Conservation (phyloP, 805 yeast species). For the Millerozyma acaciae region DNA sequence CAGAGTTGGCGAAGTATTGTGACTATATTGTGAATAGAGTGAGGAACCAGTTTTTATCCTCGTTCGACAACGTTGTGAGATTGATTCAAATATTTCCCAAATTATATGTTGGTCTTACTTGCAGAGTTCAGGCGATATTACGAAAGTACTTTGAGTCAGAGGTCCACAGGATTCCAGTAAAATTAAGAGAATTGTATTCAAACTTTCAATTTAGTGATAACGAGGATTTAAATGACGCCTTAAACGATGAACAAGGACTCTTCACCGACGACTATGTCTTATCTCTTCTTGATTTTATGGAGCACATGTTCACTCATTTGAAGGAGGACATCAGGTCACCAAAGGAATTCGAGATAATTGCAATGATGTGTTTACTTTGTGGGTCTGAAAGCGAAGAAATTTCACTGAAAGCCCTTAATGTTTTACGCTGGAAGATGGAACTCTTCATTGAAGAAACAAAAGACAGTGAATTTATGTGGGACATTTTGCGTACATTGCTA, state of each 20-base stretch:
- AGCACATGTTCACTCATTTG: conserved; percentile 27
- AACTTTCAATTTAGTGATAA: background rate
- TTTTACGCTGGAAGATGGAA: conserved; percentile 53
- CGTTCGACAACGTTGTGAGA: conserved; percentile 10
- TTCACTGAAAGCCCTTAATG: conserved; percentile 32
- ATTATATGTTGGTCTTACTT: conserved; percentile 12
- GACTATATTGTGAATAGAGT: conserved; percentile 1
- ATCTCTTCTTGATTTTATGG: conserved; percentile 33
- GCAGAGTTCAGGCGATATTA: conserved; percentile 4
- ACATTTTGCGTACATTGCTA: conserved; percentile 35
- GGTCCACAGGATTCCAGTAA: conserved; percentile 17
- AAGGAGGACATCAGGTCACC: conserved; percentile 3
- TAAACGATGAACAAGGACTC: conserved; percentile 4
- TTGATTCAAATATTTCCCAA: conserved; percentile 13
- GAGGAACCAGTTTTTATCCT: conserved; percentile 3
- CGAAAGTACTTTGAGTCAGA: conserved; percentile 7
- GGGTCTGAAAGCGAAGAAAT: conserved; percentile 36
- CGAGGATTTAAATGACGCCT: background rate
- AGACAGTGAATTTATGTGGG: conserved; percentile 40
- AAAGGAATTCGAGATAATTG: too few relatives aligned
- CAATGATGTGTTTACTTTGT: too few relatives aligned
- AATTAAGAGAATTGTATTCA: conserved; percentile 8
- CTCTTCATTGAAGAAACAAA: conserved; percentile 18
- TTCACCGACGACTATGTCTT: conserved; percentile 11
- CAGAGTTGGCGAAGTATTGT: conserved; percentile 8